Evolutionary conservation across 2,329 filamentous ascomycete genomes (phyloP).

Genomic region (Simplicillium aogashimaense): DNA sequence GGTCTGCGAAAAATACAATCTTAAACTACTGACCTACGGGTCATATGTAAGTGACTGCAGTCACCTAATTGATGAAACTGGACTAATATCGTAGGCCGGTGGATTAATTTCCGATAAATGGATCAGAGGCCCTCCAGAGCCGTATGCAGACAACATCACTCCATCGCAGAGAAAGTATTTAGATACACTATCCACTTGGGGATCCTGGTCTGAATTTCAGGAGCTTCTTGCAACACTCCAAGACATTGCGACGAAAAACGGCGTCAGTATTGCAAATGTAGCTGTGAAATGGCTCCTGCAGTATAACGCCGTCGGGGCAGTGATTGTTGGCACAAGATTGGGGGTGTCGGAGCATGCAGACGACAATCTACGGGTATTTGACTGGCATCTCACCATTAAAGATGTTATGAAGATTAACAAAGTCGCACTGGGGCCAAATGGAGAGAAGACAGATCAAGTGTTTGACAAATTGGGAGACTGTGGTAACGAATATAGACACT

Average conservation of each 20-base stretch:
- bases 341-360: conserved; percentile 12
- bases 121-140: conserved; percentile 19
- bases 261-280: conserved; percentile 30
- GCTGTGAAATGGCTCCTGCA: conserved; percentile 39
- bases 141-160: conserved; percentile 19
- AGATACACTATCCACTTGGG: conserved; percentile 26
- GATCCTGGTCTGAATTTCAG: conserved; percentile 37
- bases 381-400: conserved; percentile 9
- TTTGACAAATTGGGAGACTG: conserved; percentile 20
- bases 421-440: conserved; percentile 7
- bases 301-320: conserved; percentile 33
- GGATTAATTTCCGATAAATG: conserved; percentile 23
- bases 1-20: conserved; percentile 9
- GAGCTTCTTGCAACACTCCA: conserved; percentile 25
- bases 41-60: conserved; percentile 12
- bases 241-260: conserved; percentile 27
- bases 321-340: conserved; percentile 34
- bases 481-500: conserved; percentile 14
- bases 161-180: conserved; percentile 22
- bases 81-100: conserved; percentile 12
- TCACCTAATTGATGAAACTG: neutral
- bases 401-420: conserved; percentile 15
- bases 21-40: conserved; percentile 14
- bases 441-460: conserved; percentile 12
- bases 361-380: conserved; percentile 13